Conservation (phyloP, 441 rosid genomes). For the Pelargonium fulgidum region DNA sequence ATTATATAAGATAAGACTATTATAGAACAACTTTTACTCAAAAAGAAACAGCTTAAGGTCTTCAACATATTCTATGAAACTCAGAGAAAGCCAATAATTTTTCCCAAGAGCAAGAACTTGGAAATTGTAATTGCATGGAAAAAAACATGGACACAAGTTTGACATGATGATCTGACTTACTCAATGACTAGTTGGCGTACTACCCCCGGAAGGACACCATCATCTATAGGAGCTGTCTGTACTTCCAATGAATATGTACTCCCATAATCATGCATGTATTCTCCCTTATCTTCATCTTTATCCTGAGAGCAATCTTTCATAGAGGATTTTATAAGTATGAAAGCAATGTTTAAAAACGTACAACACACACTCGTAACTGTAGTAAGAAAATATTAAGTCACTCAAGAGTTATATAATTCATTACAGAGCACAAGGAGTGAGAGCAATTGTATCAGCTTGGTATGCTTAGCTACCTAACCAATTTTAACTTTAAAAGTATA, state of each 20-base stretch:
- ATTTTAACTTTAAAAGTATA: constrained; percentile 3
- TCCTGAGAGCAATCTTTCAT: constrained; percentile 34
- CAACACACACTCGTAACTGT: no score
- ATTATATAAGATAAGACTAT: not conserved
- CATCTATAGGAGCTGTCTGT: constrained; percentile 68
- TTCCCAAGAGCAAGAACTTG: not conserved
- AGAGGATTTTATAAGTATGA: not conserved
- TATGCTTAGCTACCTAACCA: not conserved
- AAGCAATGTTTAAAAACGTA: no score
- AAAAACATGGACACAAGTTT: constrained; percentile 7
- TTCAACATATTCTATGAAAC: not conserved
- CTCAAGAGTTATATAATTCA: no score
- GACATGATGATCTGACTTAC: constrained; percentile 33
- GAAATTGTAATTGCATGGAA: not conserved
- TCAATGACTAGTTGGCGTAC: constrained; percentile 70
- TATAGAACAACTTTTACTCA: not conserved
- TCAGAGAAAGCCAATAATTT: not conserved
- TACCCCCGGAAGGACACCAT: constrained; percentile 81
- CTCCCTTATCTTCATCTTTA: constrained; percentile 25
- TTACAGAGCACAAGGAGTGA: no score
- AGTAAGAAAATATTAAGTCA: no score
- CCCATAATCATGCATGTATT: constrained; percentile 19
- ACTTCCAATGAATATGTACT: constrained; percentile 44
- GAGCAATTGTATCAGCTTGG: not conserved
- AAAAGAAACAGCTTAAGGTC: not conserved